Evolutionary conservation across 2,329 filamentous ascomycete species (phyloP), one percentile per base, ranked within the genome.

Genomic region (Parafenestella ontariensis): DNA sequence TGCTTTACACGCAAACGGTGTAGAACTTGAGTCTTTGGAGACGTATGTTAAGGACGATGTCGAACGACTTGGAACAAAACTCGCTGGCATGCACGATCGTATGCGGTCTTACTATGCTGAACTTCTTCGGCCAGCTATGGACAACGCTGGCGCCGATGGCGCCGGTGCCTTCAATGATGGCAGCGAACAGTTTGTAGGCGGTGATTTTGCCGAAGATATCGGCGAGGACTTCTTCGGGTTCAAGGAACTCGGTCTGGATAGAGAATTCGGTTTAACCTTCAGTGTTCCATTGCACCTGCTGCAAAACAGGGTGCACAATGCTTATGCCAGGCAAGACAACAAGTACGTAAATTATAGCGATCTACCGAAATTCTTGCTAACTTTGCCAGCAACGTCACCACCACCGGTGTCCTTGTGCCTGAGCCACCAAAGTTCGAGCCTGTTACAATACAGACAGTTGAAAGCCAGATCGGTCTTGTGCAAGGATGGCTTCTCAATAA

Each of bases 151-250:
- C 31, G 85, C 86, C 28, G 95, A 98, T 71, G 95, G 93, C 31
- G 92, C 89, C 4, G 90, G 89, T 52, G 91, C 92, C 6, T 99
- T 99, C 82, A 92, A 96, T 59, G 95, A 99, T 68, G 94, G 93
- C 61, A 96, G 92, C 75, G 95, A 99, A 61, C 95, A 98, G 72
- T 99, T 98, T 66, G 88, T 97, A 43, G 92, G 91, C 41, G 95
- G 95, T 58, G 95, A 99, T 76, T 99, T 99, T 74, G 95, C 95
- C 0, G 95, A 97, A 73, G 95, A 99, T 66, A 89, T 99, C 11
- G 94, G 93, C 57, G 95, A 99, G 80, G 95, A 99, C 78, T 99
- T 97, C 84, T 99, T 99, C 70, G 95, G 95, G 24, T 98, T 99
- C 85, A 93, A 92, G 72, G 93, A 96, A 56, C 85, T 99, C 41